Evolutionary conservation across 2,329 filamentous ascomycete genomes (phyloP), one percentile per base, ranked within the genome.

Genomic region (Diaporthe sp.): DNA sequence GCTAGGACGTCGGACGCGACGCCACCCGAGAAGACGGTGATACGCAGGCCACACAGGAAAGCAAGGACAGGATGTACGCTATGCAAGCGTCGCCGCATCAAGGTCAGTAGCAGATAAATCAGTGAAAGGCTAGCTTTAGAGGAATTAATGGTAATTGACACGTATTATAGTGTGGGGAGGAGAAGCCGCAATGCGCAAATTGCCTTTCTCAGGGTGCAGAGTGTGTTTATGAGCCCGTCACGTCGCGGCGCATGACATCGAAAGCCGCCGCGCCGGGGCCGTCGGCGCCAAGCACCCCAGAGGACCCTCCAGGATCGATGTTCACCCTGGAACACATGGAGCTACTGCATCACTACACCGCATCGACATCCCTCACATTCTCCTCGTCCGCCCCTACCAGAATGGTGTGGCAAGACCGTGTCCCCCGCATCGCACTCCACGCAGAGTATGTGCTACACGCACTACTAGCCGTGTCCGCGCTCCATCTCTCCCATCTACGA

Each of bases 31-130:
- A 25, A 27, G 59, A 47, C 59, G 59, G 42, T 65, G 6, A 30
- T 50, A 47, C 59, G 59, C 19, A n/a, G 59, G 42, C 59, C 59
- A 22, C 59, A 65, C 59, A 65, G 42, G n/a, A 65, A 65, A 27
- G 59, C 59, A 3, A 65, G 59, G 27, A 65, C 59, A 2, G 59
- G 59, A 9, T 65, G 59, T 19, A 65, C 59, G 27, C 59, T 65
- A 27, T 65, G 59, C 59, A 47, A 65, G 59, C 17, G 22, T 22
- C 42, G 59, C 3, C 59, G 59, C 17, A 30, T 65, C 59, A 65
- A 65, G 59, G 59, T 47, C 27, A 65, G 59, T 47, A 65, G 27
- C 27, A n/a, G 8, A 9, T 15, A 6, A 9, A 32, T 13, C 42
- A 47, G 13, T 25, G 9, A 44, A 32, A 9, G 27, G 13, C n/a